Conservation (phyloP, 306 rosid genomes). For the Psophocarpus tetragonolobus region DNA sequence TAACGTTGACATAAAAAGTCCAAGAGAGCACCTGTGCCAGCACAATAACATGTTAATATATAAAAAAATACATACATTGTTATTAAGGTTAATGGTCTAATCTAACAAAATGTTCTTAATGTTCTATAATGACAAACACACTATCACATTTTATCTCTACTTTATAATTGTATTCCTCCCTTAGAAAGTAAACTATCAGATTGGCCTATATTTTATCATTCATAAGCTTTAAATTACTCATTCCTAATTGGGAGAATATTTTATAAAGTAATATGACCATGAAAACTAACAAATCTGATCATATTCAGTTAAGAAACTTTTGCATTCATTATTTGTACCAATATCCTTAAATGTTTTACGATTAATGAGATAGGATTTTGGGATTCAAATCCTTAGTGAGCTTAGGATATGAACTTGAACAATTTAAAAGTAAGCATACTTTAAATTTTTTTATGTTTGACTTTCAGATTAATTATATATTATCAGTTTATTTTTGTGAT, state of each 20-base stretch:
- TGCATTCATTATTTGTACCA: neutral
- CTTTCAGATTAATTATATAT: neutral
- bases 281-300: neutral
- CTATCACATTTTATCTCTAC: neutral
- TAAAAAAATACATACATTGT: neutral
- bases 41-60: slow-evolving; percentile 8
- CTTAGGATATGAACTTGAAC: neutral
- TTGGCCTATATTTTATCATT: neutral
- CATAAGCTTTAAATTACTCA: neutral
- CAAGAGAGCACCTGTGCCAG: slow-evolving; percentile 73
- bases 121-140: neutral
- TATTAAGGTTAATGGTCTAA: neutral
- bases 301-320: neutral
- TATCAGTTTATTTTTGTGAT: neutral
- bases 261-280: neutral
- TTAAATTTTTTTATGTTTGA: neutral
- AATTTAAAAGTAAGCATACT: neutral
- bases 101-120: neutral
- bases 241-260: neutral
- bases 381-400: neutral
- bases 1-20: slow-evolving; percentile 66
- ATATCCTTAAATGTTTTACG: neutral
- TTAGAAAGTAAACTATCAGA: neutral
- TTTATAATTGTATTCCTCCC: neutral
- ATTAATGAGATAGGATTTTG: neutral